Percentiles rank a stretch among this genome's conserved stretches.
phyloP scores from a whole-genome alignment of 2,329 filamentous ascomycete genomes.

The Bipolaris oryzae region DNA sequence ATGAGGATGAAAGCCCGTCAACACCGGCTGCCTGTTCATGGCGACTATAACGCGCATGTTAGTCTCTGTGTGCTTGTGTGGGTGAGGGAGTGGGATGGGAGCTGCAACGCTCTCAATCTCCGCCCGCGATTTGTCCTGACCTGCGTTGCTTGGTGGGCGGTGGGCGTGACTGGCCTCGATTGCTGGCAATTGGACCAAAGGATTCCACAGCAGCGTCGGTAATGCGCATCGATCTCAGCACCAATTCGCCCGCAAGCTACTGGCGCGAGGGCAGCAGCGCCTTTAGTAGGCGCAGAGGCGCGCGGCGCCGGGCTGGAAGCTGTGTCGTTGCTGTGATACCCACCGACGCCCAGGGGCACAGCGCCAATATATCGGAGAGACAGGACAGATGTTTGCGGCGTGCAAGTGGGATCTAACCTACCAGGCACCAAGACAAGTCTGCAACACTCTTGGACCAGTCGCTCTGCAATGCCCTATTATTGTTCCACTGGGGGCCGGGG shows the following conservation, averaged over 20 bases:
- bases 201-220: slow-evolving; percentile 46
- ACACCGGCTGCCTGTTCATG: slow-evolving; percentile 42
- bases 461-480: slow-evolving; percentile 46
- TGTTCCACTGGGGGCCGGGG: slow-evolving; percentile 46
- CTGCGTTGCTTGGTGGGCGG: slow-evolving; percentile 17
- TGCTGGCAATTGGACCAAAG: slow-evolving; percentile 36
- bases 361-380: slow-evolving; percentile 49
- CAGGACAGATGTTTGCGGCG: slow-evolving; percentile 42
- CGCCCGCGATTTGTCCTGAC: slow-evolving; percentile 16
- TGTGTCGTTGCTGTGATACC: slow-evolving; percentile 49
- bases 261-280: slow-evolving; percentile 35
- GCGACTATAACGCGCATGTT: neutral
- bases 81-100: slow-evolving; percentile 8
- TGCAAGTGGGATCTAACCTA: slow-evolving; percentile 40
- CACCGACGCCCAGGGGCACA: slow-evolving; percentile 42
- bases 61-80: slow-evolving; percentile 9
- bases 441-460: slow-evolving; percentile 47
- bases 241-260: slow-evolving; percentile 44
- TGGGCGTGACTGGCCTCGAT: slow-evolving; percentile 32
- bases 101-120: slow-evolving; percentile 13
- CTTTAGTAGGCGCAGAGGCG: slow-evolving; percentile 48
- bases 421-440: slow-evolving; percentile 49
- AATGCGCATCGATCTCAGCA: slow-evolving; percentile 31
- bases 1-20: slow-evolving; percentile 35
- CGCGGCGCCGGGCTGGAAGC: slow-evolving; percentile 42